These are phyloP conservation scores for Pseudogymnoascus sp. DNA, from an alignment of 2,329 filamentous ascomycete species.

Conservation along the genomic window DNA sequence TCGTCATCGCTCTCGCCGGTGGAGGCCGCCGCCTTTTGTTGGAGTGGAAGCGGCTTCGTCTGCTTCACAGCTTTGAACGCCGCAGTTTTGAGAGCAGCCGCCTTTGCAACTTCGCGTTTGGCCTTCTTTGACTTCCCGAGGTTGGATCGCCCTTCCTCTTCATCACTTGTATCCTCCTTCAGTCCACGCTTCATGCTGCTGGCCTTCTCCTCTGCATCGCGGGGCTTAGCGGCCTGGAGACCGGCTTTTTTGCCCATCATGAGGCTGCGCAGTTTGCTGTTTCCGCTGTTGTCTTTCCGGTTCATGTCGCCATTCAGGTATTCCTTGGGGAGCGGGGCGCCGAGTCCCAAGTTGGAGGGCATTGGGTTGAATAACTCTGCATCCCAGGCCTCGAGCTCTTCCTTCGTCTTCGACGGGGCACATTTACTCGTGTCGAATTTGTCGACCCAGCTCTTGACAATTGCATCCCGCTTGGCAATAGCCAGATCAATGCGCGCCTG, in stretches of 20 bases:
- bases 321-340: constrained; percentile 25
- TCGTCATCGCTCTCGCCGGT: background rate
- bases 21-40: background rate
- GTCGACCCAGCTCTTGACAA: constrained; percentile 26
- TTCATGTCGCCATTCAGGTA: constrained; percentile 24
- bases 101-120: constrained; percentile 14
- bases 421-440: constrained; percentile 1
- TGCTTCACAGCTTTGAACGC: background rate
- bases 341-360: constrained; percentile 26
- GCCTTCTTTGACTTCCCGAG: constrained; percentile 28
- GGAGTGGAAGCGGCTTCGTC: background rate
- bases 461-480: constrained; percentile 26
- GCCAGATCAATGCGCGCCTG: constrained; percentile 27
- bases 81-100: background rate
- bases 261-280: constrained; percentile 27
- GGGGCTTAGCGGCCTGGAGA: constrained; percentile 26
- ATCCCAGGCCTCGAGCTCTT: constrained; percentile 29
- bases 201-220: constrained; percentile 28
- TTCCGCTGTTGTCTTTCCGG: constrained; percentile 18
- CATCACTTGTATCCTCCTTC: constrained; percentile 28
- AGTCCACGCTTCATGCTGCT: constrained; percentile 25
- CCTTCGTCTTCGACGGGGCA: constrained; percentile 23
- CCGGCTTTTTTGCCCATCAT: constrained; percentile 24
- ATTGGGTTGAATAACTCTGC: constrained; percentile 22
- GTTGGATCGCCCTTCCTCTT: constrained; percentile 29